Percentiles rank a stretch among this genome's conserved stretches.
phyloP scores from a whole-genome alignment of 257 asterid genomes.

The Lycium ferocissimum region DNA sequence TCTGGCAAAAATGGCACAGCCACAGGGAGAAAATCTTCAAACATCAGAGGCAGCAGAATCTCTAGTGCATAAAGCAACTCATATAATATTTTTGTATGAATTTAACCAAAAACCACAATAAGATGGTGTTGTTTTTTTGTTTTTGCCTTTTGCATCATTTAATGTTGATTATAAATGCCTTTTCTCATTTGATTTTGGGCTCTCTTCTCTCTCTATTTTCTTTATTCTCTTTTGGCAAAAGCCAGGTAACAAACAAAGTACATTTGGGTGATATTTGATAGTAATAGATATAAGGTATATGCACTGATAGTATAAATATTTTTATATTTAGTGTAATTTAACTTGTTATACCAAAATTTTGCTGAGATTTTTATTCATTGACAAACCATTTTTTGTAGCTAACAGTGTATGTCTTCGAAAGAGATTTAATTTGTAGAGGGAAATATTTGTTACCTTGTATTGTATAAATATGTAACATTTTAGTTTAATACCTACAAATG shows the following conservation, averaged over 20 bases:
- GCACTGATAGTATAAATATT: too few species aligned
- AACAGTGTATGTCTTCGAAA: too few species aligned
- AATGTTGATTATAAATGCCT: background rate
- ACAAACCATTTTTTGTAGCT: too few species aligned
- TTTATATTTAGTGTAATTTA: too few species aligned
- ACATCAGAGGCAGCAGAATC: constrained; percentile 27
- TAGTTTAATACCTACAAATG: too few species aligned
- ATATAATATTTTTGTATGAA: background rate
- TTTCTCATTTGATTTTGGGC: background rate
- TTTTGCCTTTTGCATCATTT: background rate
- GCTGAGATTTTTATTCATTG: too few species aligned
- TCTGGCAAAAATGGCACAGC: constrained; percentile 15
- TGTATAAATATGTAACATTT: too few species aligned
- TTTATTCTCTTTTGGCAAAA: background rate
- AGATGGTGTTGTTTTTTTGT: too few species aligned
- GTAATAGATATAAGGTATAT: background rate
- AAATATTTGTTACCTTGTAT: too few species aligned
- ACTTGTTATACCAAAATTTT: too few species aligned
- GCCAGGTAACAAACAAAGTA: background rate
- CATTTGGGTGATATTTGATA: background rate
- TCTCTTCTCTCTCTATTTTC: background rate
- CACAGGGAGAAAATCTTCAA: constrained; percentile 27
- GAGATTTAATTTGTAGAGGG: too few species aligned
- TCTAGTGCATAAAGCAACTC: background rate
- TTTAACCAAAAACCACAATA: background rate